Base-by-base conservation (phyloP, 441 rosid species). In the Erodium texanum region DNA sequence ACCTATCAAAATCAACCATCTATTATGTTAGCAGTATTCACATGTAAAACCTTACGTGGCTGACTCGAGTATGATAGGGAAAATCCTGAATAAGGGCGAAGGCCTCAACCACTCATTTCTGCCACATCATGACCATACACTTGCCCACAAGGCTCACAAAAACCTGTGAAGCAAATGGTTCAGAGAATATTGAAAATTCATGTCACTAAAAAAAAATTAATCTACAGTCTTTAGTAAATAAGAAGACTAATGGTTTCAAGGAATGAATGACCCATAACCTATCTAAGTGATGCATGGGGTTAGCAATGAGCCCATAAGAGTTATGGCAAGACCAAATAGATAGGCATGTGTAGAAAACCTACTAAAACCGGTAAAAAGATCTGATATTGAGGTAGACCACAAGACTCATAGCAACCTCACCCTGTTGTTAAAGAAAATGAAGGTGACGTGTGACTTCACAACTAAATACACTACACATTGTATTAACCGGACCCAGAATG, bases 341-440 rank as follows among this genome's bases (percentile, higher is more conserved):
- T 22, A 16, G n/a, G 18, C 36, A 12, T 8, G 0, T 62, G 66
- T 22, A 62, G 24, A 62, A 16, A 62, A 38, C 16, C 18, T 20
- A 48, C 34, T 20, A 14, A 19, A 10, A 23, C 18, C 20, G 16
- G n/a, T 29, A 1, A 22, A 22, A 54, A 15, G 41, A 23, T n/a
- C n/a, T 48, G 12, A 48, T 24, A 70, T 70, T 70, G 62, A 48
- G 32, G 62, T 64, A 50, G 20, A 64, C 54, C 38, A 34, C 38
- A 34, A 34, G 38, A 34, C 38, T 34, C 38, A 7, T 34, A 5
- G 8, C 38, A 5, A 34, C 38, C 38, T 2, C 3, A 34, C 38
- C 38, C 8, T 34, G 38, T 7, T 34, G 38, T 34, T 34, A 34
- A 20, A 29, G 34, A 14, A 11, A 64, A 20, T 15, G 24, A 52